Percentiles rank a stretch among this genome's conserved stretches.
phyloP scores from a whole-genome alignment of 2,329 filamentous ascomycete genomes.

The Talaromyces sp. region DNA sequence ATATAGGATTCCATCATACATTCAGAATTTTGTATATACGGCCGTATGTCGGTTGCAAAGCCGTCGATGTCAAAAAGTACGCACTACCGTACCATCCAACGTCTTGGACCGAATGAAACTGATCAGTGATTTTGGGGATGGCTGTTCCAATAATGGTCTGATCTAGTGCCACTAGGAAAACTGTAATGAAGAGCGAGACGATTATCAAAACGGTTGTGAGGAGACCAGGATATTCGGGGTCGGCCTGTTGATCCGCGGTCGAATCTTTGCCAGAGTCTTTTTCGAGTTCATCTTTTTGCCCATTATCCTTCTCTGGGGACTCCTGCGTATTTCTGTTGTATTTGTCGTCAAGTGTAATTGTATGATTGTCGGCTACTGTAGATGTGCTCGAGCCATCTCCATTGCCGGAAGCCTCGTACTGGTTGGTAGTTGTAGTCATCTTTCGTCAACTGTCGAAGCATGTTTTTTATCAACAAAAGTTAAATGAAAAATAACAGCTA shows the following conservation, averaged over 20 bases:
- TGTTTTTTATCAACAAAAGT: background rate
- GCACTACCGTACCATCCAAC: conserved; percentile 38
- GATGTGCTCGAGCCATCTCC: background rate
- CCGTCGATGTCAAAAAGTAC: conserved; percentile 39
- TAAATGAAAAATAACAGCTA: background rate
- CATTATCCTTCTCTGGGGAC: background rate
- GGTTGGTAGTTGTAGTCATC: background rate
- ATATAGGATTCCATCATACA: background rate
- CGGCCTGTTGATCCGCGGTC: background rate
- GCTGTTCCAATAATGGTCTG: conserved; percentile 47
- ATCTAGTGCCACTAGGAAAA: conserved; percentile 41
- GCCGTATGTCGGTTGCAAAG: conserved; percentile 43
- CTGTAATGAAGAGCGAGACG: conserved; percentile 34
- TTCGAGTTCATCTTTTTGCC: background rate
- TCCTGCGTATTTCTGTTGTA: background rate
- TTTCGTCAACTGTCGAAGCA: background rate
- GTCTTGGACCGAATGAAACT: conserved; percentile 47
- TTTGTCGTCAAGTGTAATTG: background rate
- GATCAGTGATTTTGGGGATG: conserved; percentile 47
- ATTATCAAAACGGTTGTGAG: conserved; percentile 34
- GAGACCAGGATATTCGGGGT: conserved; percentile 29
- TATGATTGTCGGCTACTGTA: background rate
- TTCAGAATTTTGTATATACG: conserved; percentile 36
- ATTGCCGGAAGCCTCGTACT: background rate
- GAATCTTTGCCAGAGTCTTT: background rate